Conservation (phyloP, 2,329 filamentous ascomycete genomes). For the Drechslerella dactyloides region DNA sequence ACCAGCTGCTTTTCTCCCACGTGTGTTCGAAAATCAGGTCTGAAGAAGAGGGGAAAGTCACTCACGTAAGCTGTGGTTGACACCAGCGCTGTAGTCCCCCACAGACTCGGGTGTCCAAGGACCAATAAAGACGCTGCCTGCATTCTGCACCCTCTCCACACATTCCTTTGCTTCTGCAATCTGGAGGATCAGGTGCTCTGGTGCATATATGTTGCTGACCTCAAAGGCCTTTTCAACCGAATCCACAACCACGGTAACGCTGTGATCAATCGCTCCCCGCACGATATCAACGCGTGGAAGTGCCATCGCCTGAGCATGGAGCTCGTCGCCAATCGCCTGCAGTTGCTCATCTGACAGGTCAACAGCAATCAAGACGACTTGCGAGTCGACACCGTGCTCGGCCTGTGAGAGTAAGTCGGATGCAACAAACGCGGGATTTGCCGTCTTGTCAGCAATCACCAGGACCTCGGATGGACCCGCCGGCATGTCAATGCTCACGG, state of each 20-base stretch:
- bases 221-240: constrained; percentile 75
- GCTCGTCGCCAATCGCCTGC: constrained; percentile 84
- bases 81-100: constrained; percentile 95
- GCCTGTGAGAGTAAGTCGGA: constrained; percentile 94
- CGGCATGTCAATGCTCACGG: constrained; percentile 97
- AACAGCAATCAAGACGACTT: constrained; percentile 88
- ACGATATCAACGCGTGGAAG: constrained; percentile 93
- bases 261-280: constrained; percentile 85
- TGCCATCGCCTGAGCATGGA: constrained; percentile 83
- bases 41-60: constrained; percentile 55
- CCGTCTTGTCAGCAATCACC: constrained; percentile 86
- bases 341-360: constrained; percentile 76
- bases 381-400: constrained; percentile 94
- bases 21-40: constrained; percentile 10
- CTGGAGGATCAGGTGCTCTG: constrained; percentile 94
- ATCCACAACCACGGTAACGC: constrained; percentile 79
- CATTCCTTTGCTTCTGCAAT: constrained; percentile 75
- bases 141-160: constrained; percentile 84
- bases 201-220: constrained; percentile 91
- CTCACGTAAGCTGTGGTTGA: constrained; percentile 96
- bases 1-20: constrained; percentile 24
- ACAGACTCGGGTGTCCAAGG: constrained; percentile 97
- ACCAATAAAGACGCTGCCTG: constrained; percentile 93
- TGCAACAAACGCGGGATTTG: constrained; percentile 93
- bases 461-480: constrained; percentile 95